phyloP scores from a whole-genome alignment of 2,329 filamentous ascomycete genomes.

The Venturia aucupariae region DNA sequence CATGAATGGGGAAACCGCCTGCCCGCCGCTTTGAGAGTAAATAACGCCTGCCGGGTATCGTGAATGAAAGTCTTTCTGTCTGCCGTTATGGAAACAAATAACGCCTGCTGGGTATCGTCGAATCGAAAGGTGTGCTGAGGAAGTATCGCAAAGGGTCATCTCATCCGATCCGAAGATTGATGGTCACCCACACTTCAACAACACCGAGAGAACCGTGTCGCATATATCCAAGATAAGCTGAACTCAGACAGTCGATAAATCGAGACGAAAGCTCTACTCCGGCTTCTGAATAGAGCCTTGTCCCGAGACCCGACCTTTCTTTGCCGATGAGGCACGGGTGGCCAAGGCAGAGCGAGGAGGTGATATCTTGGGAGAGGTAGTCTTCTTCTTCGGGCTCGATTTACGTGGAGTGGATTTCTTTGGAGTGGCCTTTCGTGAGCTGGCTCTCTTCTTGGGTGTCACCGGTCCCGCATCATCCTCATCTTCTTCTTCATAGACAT shows the following conservation, averaged over 20 bases:
- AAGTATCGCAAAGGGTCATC: not conserved
- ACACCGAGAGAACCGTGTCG: not conserved
- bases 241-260: not conserved
- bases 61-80: no score
- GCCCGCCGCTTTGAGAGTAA: no score
- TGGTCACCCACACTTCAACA: not conserved
- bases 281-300: slow-evolving; percentile 3
- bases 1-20: no score
- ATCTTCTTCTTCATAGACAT: not conserved
- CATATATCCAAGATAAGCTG: not conserved
- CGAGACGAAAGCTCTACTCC: not conserved
- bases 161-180: not conserved
- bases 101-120: not conserved
- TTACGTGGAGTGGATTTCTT: not conserved
- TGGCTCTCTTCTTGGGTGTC: not conserved
- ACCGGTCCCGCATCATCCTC: not conserved
- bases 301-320: not conserved
- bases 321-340: not conserved
- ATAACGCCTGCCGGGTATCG: no score
- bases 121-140: not conserved
- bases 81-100: no score
- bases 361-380: not conserved
- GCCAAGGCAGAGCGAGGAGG: not conserved
- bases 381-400: not conserved
- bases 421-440: not conserved